Base-by-base conservation (phyloP, 768 basidiomycete species). In the Fibroporia radiculosa region DNA sequence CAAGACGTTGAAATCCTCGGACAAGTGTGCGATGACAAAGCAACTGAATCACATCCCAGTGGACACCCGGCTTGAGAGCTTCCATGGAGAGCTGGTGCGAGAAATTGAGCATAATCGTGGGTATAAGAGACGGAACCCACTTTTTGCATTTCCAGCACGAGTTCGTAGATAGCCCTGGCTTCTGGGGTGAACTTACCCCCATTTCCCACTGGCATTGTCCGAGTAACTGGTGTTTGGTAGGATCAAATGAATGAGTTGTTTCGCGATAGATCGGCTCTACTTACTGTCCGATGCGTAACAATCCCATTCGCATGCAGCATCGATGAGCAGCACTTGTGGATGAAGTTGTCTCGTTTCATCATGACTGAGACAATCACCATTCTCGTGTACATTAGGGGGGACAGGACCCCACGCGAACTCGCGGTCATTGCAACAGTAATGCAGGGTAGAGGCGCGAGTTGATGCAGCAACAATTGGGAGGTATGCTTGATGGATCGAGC, bases 361-460 rank as follows among this genome's bases (percentile, higher is more conserved):
- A 29, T 70, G 67, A 3, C 70, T 65, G 25, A 84, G 62, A 0
- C 64, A 64, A 28, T 70, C 68, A 16, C 60, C 62, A 58, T 87
- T 82, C 19, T 69, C 53, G 42, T 76, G 75, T 49, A 81, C 78
- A 48, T 74, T 69, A 1, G 68, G 61, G 2, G 67, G 58, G 16
- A 84, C 66, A 5, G 89, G 89, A 2, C 87, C 86, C 88, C 87
- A 91, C 1, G 84, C 81, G 57, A 91, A 89, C 36, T 80, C 82
- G 47, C 75, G 77, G 59, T 93, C 88, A 56, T 95, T 96, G 67
- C 90, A 93, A 56, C 92, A 92, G 63, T 97, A 97, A 58, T 97
- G 93, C 3, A 98, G 69, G 0, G 91, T 96, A 1, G 90, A 83
- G 3, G 93, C 92, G 16, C 90, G 76, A 2, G 78, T 78, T 0